Conservation (phyloP, 495 filamentous ascomycete genomes). For the Pyrenopolyporus hunteri region DNA sequence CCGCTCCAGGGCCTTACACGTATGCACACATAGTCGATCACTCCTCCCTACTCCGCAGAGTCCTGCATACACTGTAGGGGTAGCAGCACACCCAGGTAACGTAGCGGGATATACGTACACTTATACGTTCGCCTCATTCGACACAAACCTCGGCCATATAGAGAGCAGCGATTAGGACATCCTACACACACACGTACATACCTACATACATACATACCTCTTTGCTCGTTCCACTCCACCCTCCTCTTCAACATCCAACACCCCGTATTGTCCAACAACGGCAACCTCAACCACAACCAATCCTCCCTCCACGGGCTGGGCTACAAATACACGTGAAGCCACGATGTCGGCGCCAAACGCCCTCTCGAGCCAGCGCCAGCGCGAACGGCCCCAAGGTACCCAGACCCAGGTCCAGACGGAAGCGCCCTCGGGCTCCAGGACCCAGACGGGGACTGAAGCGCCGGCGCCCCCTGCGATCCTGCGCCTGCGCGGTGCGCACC, state of each 20-base stretch:
- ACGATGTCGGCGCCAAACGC: conserved; percentile 29
- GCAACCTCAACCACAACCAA: neutral
- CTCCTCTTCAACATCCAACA: no score
- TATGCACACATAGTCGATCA: conserved; percentile 33
- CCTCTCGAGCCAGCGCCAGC: conserved; percentile 28
- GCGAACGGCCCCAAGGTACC: conserved; percentile 24
- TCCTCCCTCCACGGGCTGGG: neutral
- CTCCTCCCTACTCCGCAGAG: conserved; percentile 6
- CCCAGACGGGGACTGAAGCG: conserved; percentile 27
- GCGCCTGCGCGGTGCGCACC: conserved; percentile 52
- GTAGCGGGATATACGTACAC: conserved; percentile 1
- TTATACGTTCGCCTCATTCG: neutral
- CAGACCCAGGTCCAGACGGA: conserved; percentile 32
- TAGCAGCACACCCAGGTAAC: neutral
- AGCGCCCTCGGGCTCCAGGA: conserved; percentile 29
- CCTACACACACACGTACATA: no score
- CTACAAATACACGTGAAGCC: conserved; percentile 1
- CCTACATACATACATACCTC: neutral
- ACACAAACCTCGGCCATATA: neutral
- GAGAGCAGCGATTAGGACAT: no score
- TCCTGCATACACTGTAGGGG: conserved; percentile 2
- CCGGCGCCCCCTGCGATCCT: conserved; percentile 47
- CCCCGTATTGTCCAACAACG: no score
- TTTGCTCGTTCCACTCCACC: neutral
- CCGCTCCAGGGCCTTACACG: conserved; percentile 32